These are phyloP conservation scores for Lipomyces kockii DNA, from an alignment of 805 yeast genomes.

Conservation along the genomic window DNA sequence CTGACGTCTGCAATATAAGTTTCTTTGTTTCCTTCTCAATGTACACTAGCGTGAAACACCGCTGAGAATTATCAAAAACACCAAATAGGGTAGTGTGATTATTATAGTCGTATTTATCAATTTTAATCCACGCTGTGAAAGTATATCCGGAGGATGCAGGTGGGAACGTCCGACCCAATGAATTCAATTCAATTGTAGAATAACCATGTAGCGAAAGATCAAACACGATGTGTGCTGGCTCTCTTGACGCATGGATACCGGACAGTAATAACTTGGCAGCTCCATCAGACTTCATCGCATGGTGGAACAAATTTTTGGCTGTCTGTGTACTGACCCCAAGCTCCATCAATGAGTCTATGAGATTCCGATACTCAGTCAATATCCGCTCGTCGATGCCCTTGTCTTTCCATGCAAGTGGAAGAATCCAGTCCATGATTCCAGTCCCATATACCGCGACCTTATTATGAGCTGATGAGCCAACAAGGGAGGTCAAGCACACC, in stretches of 20 bases:
- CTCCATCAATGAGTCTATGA: conserved; percentile 23
- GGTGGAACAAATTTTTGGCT: conserved; percentile 27
- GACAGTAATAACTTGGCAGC: conserved; percentile 20
- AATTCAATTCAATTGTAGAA: conserved; percentile 30
- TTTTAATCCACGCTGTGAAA: conserved; percentile 36
- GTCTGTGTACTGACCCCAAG: conserved; percentile 29
- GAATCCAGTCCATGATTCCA: conserved; percentile 20
- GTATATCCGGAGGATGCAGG: conserved; percentile 34
- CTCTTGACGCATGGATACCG: conserved; percentile 27
- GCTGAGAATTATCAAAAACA: conserved; percentile 34
- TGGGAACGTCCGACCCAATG: conserved; percentile 31
- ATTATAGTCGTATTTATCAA: conserved; percentile 31
- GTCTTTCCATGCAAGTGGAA: conserved; percentile 24
- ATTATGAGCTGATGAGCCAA: conserved; percentile 20
- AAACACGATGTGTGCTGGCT: conserved; percentile 33
- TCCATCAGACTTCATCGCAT: conserved; percentile 22
- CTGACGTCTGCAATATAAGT: conserved; percentile 33
- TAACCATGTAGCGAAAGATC: conserved; percentile 32
- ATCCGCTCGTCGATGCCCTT: conserved; percentile 8
- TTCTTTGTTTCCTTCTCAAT: conserved; percentile 36
- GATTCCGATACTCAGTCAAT: conserved; percentile 1
- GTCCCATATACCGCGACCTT: conserved; percentile 23
- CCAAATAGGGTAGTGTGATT: conserved; percentile 36
- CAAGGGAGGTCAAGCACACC: conserved; percentile 17
- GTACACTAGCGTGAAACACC: conserved; percentile 35